Base-by-base conservation (phyloP, 495 filamentous ascomycete species). In the Penicillium cinerascens region DNA sequence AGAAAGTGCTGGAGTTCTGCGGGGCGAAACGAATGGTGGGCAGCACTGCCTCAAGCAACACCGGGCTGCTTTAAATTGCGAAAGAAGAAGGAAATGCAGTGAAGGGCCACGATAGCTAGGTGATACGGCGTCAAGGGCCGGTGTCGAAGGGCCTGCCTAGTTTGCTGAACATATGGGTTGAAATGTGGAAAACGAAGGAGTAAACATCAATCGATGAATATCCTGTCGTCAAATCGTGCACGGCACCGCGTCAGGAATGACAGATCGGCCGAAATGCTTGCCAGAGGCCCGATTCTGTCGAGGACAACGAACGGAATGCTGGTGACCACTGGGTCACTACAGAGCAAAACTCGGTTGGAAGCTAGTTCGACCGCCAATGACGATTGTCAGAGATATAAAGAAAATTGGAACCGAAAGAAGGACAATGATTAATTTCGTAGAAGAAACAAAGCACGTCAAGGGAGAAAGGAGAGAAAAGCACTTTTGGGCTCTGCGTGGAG, bases 271-370 rank as follows among this genome's bases (percentile, higher is more conserved):
- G 17, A 27, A 22, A 51, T 55, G 38, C 33, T 41, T 55, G 23
- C 38, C 36, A 54, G 49, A 51, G 50, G 39, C 49, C 44, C 49
- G 33, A 11, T 40, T 27, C n/a, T 47, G 64, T 68, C 46, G 44
- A 20, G 49, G 66, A 66, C 66, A 73, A 74, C 71, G 61, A 69
- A 67, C 62, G 64, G 71, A 74, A 74, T 73, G 71, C 64, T 59
- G 48, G 62, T 68, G 64, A 67, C 57, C 65, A 55, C n/a, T n/a
- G n/a, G n/a, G 65, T 67, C 71, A 66, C 63, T 59, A 37, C 37
- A 17, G 44, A 55, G 42, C 40, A 37, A 46, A 42, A 48, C 35
- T 15, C 39, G 36, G 42, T 45, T 42, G 56, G 46, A 62, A 56
- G 54, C 40, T 46, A 45, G 52, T 59, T 56, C 58, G 58, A 63